These are phyloP conservation scores for Amaranthus palmeri DNA, from an alignment of 148 eudicot genomes.

Conservation along the genomic window DNA sequence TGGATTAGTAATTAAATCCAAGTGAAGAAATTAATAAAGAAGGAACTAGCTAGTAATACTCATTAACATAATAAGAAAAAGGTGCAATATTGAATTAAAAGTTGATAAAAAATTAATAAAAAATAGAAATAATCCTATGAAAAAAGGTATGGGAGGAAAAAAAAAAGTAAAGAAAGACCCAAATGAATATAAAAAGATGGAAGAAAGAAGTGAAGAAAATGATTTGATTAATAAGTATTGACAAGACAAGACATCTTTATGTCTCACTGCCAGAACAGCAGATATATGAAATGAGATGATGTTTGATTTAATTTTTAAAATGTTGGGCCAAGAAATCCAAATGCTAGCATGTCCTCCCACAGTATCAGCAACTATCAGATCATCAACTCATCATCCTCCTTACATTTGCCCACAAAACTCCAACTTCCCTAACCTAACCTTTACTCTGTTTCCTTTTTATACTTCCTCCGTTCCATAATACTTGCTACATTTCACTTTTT, in stretches of 20 bases:
- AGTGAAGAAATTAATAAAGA: too few relatives aligned
- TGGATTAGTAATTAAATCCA: too few relatives aligned
- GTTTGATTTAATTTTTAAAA: not conserved
- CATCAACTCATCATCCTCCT: constrained; percentile 22
- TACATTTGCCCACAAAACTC: constrained; percentile 3
- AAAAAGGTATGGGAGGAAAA: constrained; percentile 1
- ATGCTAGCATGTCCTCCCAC: constrained; percentile 18
- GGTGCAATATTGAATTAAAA: not conserved
- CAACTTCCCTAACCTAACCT: constrained; percentile 14
- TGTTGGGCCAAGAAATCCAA: not conserved
- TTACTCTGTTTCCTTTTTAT: not conserved
- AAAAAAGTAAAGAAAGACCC: not conserved
- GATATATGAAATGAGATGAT: not conserved
- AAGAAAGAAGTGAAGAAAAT: constrained; percentile 23
- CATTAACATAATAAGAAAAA: not conserved
- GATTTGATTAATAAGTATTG: constrained; percentile 45
- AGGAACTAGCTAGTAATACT: too few relatives aligned
- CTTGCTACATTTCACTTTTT: too few relatives aligned
- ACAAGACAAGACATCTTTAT: constrained; percentile 45
- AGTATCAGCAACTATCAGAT: constrained; percentile 37
- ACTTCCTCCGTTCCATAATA: not conserved
- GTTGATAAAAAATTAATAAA: not conserved
- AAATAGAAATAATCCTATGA: constrained; percentile 1
- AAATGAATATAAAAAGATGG: constrained; percentile 12
- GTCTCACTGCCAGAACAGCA: constrained; percentile 35